phyloP scores from a whole-genome alignment of 2,329 filamentous ascomycete species.

The Pestalotiopsis fici region DNA sequence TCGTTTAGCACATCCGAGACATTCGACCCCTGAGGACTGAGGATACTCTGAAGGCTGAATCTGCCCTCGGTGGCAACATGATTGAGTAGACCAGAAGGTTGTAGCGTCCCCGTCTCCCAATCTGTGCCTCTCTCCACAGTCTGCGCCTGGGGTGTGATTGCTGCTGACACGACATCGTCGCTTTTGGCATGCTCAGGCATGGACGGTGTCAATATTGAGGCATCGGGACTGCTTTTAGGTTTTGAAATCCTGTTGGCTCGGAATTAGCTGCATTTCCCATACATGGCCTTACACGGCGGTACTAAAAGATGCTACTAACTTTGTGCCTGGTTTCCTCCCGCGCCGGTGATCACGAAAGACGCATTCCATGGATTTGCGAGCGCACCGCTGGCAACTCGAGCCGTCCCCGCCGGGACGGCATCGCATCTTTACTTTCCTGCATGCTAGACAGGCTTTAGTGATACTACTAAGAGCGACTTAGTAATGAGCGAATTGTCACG shows the following conservation, averaged over 20 bases:
- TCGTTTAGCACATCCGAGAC: not conserved
- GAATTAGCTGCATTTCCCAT: not conserved
- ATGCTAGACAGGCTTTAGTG: slow-evolving; percentile 33
- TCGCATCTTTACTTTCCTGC: slow-evolving; percentile 40
- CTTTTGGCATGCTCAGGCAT: not conserved
- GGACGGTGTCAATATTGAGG: not conserved
- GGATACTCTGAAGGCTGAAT: slow-evolving; percentile 34
- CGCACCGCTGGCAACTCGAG: slow-evolving; percentile 35
- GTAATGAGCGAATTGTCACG: not conserved
- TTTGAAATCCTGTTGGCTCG: not conserved
- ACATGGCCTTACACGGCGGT: too few relatives aligned
- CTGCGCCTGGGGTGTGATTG: not conserved
- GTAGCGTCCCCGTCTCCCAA: slow-evolving; percentile 22
- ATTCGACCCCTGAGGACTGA: slow-evolving; percentile 8
- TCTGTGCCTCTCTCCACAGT: slow-evolving; percentile 5
- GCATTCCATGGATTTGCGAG: slow-evolving; percentile 36
- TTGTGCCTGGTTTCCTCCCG: slow-evolving; percentile 37
- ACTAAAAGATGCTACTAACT: slow-evolving; percentile 17
- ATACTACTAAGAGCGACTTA: not conserved
- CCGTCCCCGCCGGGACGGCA: slow-evolving; percentile 25
- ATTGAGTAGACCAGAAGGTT: slow-evolving; percentile 33
- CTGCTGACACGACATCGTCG: not conserved
- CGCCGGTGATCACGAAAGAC: slow-evolving; percentile 38
- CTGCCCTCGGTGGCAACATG: slow-evolving; percentile 32
- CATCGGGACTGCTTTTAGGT: not conserved